Evolutionary conservation across 2,329 filamentous ascomycete genomes (phyloP).

Genomic region (Aspergillus flavus): DNA sequence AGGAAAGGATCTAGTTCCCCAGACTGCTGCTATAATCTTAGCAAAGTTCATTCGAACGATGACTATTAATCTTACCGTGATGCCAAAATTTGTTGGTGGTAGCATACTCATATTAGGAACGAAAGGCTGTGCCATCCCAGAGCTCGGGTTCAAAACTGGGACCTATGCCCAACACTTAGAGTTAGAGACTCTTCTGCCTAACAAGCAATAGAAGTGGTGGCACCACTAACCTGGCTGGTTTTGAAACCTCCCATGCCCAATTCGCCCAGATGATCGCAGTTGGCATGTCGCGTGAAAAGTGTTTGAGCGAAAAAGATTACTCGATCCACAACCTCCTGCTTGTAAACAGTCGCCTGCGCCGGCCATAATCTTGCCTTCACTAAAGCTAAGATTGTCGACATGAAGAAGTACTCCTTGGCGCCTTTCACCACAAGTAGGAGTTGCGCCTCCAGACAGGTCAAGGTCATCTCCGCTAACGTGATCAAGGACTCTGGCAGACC

Average conservation of each 20-base stretch:
- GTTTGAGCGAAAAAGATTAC: conserved; percentile 40
- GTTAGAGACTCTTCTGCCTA: background rate
- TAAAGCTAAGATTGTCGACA: conserved; percentile 39
- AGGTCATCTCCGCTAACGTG: conserved; percentile 33
- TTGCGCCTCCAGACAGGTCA: conserved; percentile 34
- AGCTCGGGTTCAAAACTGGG: conserved; percentile 24
- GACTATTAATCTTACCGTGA: conserved; percentile 24
- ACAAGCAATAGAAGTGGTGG: background rate
- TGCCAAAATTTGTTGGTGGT: conserved; percentile 25
- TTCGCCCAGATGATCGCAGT: conserved; percentile 34
- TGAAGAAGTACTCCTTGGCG: conserved; percentile 44
- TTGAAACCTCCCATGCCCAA: conserved; percentile 35
- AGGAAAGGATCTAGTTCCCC: conserved; percentile 37
- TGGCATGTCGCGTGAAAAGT: conserved; percentile 37
- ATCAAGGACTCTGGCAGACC: conserved; percentile 38
- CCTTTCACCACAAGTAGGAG: conserved; percentile 39
- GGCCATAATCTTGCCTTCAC: conserved; percentile 40
- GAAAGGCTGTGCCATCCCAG: conserved; percentile 25
- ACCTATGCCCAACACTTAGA: conserved; percentile 12
- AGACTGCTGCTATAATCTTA: conserved; percentile 24
- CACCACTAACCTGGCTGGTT: conserved; percentile 29
- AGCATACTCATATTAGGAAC: conserved; percentile 27
- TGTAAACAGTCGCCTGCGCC: conserved; percentile 33
- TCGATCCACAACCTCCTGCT: conserved; percentile 40
- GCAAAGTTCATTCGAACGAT: background rate